These are phyloP conservation scores for Fusarium transvaalense DNA, from an alignment of 2,329 filamentous ascomycete species.

Conservation along the genomic window DNA sequence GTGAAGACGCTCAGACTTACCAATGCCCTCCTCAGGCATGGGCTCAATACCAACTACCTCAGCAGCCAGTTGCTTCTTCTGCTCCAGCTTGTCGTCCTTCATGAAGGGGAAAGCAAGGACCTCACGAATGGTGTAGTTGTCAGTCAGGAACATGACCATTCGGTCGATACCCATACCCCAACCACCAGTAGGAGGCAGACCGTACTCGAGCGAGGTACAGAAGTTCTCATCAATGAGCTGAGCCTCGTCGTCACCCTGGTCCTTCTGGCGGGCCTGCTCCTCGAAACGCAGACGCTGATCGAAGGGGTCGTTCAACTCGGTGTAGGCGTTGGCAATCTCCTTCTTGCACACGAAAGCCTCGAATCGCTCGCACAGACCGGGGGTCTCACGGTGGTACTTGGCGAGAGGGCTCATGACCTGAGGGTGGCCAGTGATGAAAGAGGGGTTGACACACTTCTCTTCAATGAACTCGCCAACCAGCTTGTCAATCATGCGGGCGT, in stretches of 20 bases:
- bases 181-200: slow-evolving; percentile 91
- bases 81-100: slow-evolving; percentile 77
- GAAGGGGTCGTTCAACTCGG: slow-evolving; percentile 92
- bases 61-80: slow-evolving; percentile 60
- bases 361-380: slow-evolving; percentile 94
- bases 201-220: slow-evolving; percentile 88
- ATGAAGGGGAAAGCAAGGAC: slow-evolving; percentile 98
- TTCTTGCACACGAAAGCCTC: slow-evolving; percentile 84
- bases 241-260: slow-evolving; percentile 95
- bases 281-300: slow-evolving; percentile 88
- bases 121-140: slow-evolving; percentile 95
- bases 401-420: slow-evolving; percentile 87
- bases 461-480: slow-evolving; percentile 95
- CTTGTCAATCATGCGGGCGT: slow-evolving; percentile 96
- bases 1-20: slow-evolving; percentile 30
- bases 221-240: slow-evolving; percentile 97
- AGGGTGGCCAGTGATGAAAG: slow-evolving; percentile 73
- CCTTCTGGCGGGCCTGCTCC: slow-evolving; percentile 96
- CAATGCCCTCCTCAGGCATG: slow-evolving; percentile 47
- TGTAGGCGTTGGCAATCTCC: slow-evolving; percentile 97
- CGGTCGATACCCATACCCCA: slow-evolving; percentile 98
- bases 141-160: slow-evolving; percentile 93
- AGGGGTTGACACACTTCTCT: slow-evolving; percentile 92
- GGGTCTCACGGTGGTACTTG: slow-evolving; percentile 87
- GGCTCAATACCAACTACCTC: slow-evolving; percentile 48